A percentile compares a stretch with the other conserved stretches of the same genome.
Conservation (phyloP, 306 rosid species). For the Quercus wislizeni region DNA sequence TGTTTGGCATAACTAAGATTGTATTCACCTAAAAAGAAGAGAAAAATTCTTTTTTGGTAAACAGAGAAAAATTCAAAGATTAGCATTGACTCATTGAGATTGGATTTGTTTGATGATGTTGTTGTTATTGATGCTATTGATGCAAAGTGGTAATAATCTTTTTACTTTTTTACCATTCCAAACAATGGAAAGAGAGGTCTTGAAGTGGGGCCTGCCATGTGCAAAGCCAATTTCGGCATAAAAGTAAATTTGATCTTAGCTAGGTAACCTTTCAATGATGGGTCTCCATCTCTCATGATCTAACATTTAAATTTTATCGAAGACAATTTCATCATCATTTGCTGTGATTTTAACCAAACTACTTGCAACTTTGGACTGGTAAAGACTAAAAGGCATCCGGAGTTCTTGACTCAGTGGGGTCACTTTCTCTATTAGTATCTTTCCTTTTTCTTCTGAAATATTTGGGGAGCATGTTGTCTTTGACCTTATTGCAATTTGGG, state of each 20-base stretch:
- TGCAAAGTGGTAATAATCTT: not conserved
- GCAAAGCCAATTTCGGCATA: constrained; percentile 21
- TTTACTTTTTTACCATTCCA: not conserved
- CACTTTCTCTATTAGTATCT: no score
- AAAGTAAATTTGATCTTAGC: not conserved
- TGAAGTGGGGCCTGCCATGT: constrained; percentile 33
- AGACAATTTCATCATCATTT: constrained; percentile 20
- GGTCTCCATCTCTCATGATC: constrained; percentile 31
- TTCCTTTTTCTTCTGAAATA: no score
- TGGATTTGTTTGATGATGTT: constrained; percentile 22
- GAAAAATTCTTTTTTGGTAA: no score
- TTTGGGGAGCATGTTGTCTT: no score
- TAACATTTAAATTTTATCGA: constrained; percentile 7
- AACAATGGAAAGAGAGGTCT: constrained; percentile 1
- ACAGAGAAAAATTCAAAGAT: no score
- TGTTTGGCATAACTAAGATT: no score
- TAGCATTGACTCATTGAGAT: not conserved
- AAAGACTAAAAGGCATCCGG: not conserved
- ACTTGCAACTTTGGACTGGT: not conserved
- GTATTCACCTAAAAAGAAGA: no score
- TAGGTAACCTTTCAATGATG: constrained; percentile 30
- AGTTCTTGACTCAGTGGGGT: not conserved
- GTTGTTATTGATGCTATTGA: constrained; percentile 17
- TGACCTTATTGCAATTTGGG: no score
- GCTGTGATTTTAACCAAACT: constrained; percentile 11